Percentiles rank a stretch among this genome's conserved stretches.
phyloP scores from a whole-genome alignment of 116 monocot genomes.

The Papilionanthe hybrid region DNA sequence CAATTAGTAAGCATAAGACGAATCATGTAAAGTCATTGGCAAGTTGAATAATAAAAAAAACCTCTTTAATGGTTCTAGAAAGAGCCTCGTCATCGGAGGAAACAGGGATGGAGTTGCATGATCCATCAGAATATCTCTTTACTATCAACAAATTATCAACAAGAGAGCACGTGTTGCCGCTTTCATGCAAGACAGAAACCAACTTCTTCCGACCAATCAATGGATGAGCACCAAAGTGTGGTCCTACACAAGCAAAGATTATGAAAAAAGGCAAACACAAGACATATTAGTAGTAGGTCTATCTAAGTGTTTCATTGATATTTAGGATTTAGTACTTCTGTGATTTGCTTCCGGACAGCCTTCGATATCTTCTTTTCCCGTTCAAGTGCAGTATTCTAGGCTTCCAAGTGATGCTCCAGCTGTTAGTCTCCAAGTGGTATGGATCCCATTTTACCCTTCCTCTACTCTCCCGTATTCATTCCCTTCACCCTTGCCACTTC shows the following conservation, averaged over 20 bases:
- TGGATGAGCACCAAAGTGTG: constrained; percentile 73
- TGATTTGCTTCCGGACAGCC: too few relatives aligned
- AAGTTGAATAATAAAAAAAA: constrained; percentile 24
- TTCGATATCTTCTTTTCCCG: too few relatives aligned
- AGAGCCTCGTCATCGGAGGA: constrained; percentile 78
- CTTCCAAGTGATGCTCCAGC: too few relatives aligned
- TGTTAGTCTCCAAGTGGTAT: too few relatives aligned
- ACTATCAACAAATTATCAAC: constrained; percentile 60
- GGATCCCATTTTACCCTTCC: too few relatives aligned
- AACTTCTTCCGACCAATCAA: constrained; percentile 52
- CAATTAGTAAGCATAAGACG: neutral
- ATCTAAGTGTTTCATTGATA: too few relatives aligned
- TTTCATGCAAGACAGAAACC: constrained; percentile 57
- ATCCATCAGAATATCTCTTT: constrained; percentile 85
- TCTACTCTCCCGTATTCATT: too few relatives aligned
- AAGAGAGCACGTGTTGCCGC: constrained; percentile 66
- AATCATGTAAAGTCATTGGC: neutral
- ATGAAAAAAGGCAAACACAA: neutral
- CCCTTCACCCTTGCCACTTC: too few relatives aligned
- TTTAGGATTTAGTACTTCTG: too few relatives aligned
- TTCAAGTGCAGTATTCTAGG: too few relatives aligned
- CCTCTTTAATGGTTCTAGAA: constrained; percentile 77
- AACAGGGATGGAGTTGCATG: constrained; percentile 76
- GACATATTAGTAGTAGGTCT: neutral
- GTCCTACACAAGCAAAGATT: constrained; percentile 44